These are phyloP conservation scores for Dovyalis caffra DNA, from an alignment of 345 rosid genomes.

Conservation along the genomic window DNA sequence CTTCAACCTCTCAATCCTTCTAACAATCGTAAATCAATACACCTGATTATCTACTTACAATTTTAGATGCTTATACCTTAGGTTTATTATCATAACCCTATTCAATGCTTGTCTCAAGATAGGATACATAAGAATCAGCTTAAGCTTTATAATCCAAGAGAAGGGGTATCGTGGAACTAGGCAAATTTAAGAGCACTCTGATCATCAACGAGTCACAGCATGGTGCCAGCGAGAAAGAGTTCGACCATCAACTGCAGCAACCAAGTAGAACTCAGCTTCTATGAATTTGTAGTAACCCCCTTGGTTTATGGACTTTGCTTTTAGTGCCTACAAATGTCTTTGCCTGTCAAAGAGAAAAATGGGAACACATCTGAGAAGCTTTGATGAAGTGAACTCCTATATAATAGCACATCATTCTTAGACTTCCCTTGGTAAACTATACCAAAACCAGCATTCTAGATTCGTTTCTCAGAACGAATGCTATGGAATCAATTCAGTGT, in stretches of 20 bases:
- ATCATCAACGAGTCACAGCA: background rate
- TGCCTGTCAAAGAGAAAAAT: slow-evolving; percentile 40
- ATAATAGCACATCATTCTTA: background rate
- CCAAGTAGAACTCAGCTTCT: background rate
- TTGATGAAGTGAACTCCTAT: background rate
- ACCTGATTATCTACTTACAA: background rate
- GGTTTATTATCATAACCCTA: slow-evolving; percentile 8
- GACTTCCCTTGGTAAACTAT: background rate
- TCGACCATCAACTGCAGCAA: slow-evolving; percentile 4
- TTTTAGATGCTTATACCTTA: background rate
- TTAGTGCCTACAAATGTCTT: slow-evolving; percentile 9
- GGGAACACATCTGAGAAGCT: slow-evolving; percentile 13
- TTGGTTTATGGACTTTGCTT: background rate
- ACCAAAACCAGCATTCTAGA: background rate
- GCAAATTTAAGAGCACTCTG: background rate
- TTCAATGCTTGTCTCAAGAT: slow-evolving; percentile 3
- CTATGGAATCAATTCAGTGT: background rate
- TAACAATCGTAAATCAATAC: background rate
- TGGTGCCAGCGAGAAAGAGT: background rate
- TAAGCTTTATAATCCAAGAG: background rate
- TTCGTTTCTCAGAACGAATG: background rate
- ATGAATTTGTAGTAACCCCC: background rate
- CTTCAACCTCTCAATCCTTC: background rate
- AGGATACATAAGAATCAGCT: background rate
- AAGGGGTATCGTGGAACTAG: background rate